phyloP scores from a whole-genome alignment of 2,329 filamentous ascomycete genomes.

The Pseudopyrenochaeta lycopersici region DNA sequence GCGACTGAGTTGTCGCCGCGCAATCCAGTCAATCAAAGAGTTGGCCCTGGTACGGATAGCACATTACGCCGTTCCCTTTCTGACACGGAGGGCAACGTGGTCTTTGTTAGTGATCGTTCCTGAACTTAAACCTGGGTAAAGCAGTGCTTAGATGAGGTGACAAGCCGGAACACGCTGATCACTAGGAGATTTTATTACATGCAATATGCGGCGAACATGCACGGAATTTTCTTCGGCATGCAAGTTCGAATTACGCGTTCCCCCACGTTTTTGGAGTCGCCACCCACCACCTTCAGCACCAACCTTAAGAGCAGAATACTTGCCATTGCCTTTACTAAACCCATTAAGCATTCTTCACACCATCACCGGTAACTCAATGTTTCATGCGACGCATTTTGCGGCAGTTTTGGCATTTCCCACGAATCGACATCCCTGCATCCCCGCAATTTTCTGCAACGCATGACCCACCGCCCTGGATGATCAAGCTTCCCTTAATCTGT shows the following conservation, averaged over 20 bases:
- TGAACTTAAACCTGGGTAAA: conserved; percentile 18
- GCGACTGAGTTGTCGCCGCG: background rate
- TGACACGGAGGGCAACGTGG: conserved; percentile 10
- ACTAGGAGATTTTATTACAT: conserved; percentile 11
- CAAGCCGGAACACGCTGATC: conserved; percentile 10
- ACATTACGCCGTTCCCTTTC: conserved; percentile 9
- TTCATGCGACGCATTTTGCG: conserved; percentile 4
- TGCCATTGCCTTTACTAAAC: conserved; percentile 3
- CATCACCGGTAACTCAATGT: conserved; percentile 1
- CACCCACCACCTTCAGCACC: background rate
- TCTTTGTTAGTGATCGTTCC: background rate
- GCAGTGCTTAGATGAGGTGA: conserved; percentile 13
- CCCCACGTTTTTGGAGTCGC: conserved; percentile 2
- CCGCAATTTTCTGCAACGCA: conserved; percentile 17
- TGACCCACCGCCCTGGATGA: conserved; percentile 14
- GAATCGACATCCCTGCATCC: conserved; percentile 23
- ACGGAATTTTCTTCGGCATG: conserved; percentile 5
- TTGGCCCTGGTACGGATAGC: conserved; percentile 9
- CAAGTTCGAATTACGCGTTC: background rate
- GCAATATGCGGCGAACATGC: conserved; percentile 25
- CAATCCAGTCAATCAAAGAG: conserved; percentile 9
- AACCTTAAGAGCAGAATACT: conserved; percentile 2
- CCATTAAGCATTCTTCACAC: background rate
- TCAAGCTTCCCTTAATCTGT: conserved; percentile 30
- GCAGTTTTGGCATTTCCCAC: conserved; percentile 13